Base-by-base conservation (phyloP, 768 basidiomycete genomes). In the Tremella mesenterica region DNA sequence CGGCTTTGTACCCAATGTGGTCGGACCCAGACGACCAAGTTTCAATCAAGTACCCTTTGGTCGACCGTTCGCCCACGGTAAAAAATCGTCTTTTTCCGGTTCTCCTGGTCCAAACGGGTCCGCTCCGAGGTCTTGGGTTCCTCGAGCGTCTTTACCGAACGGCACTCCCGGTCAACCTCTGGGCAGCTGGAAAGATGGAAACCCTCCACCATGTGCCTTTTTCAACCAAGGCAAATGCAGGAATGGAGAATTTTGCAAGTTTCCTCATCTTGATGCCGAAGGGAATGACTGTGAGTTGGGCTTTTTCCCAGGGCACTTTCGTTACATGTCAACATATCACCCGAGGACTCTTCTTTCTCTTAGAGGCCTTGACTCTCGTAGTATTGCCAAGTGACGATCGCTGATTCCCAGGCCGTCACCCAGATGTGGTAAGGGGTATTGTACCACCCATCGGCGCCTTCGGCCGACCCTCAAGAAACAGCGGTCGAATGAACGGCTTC, bases 241-340 rank as follows among this genome's bases (percentile, higher is more conserved):
- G 47, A 73, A 67, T 50, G 69, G 66, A 12, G 70, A 73, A 20
- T 67, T 68, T 59, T 75, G 73, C 58, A 71, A 72, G 36, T 75
- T 75, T 62, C 72, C 73, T 44, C 73, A 75, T 50, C 52, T 75
- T 25, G 63, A 65, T 36, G 59, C 65, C 8, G 67, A 72, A 44
- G 73, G 73, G 25, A 66, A 61, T 47, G 73, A 75, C 54, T 63
- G 65, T 68, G 48, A 64, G 66, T 66, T 23, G 30, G n/a, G 16
- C 14, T 16, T 20, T 13, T 44, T 29, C n/a, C n/a, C n/a, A n/a
- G n/a, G n/a, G n/a, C n/a, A n/a, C n/a, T n/a, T n/a, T n/a, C n/a
- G n/a, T n/a, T n/a, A n/a, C n/a, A n/a, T n/a, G n/a, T n/a, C n/a
- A n/a, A n/a, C n/a, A n/a, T n/a, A n/a, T n/a, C 39, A 9, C 27